Evolutionary conservation across 805 yeast species (phyloP).

Genomic region (Candida manassasensis): DNA sequence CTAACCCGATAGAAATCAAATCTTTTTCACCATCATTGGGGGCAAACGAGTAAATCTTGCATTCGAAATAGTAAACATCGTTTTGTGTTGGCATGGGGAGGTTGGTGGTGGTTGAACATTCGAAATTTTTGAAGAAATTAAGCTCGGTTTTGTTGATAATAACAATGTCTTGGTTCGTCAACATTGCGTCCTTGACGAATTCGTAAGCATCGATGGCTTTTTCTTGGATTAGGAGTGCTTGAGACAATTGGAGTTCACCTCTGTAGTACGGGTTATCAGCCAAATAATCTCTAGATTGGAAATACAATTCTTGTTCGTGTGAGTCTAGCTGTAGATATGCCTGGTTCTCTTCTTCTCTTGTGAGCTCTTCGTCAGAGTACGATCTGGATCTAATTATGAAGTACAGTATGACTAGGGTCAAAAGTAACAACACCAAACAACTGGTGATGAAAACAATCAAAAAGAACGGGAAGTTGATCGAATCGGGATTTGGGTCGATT

Average conservation of each 20-base stretch:
- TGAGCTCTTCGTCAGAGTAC: slow-evolving; percentile 47
- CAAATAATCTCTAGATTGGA: slow-evolving; percentile 55
- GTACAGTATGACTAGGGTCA: slow-evolving; percentile 6
- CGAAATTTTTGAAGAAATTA: slow-evolving; percentile 53
- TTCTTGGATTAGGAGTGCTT: slow-evolving; percentile 67
- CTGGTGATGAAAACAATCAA: not conserved
- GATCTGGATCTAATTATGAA: slow-evolving; percentile 11
- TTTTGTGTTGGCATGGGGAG: slow-evolving; percentile 79
- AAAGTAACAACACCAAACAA: slow-evolving; percentile 1
- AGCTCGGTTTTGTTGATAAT: slow-evolving; percentile 65
- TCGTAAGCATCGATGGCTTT: slow-evolving; percentile 91
- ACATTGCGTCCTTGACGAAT: slow-evolving; percentile 55
- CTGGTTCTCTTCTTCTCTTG: slow-evolving; percentile 54
- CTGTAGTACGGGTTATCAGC: slow-evolving; percentile 27
- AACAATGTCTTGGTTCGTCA: slow-evolving; percentile 50
- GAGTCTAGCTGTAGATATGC: slow-evolving; percentile 59
- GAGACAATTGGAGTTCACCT: slow-evolving; percentile 51
- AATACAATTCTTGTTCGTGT: slow-evolving; percentile 64
- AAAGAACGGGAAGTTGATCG: not conserved
- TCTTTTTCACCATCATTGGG: slow-evolving; percentile 40
- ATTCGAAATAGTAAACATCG: slow-evolving; percentile 86
- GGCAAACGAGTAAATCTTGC: slow-evolving; percentile 68
- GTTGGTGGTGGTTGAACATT: slow-evolving; percentile 71
- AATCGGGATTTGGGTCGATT: not conserved
- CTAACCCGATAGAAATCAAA: slow-evolving; percentile 68